These are phyloP conservation scores for Corymbia calophylla DNA, from an alignment of 441 rosid species.

Conservation along the genomic window DNA sequence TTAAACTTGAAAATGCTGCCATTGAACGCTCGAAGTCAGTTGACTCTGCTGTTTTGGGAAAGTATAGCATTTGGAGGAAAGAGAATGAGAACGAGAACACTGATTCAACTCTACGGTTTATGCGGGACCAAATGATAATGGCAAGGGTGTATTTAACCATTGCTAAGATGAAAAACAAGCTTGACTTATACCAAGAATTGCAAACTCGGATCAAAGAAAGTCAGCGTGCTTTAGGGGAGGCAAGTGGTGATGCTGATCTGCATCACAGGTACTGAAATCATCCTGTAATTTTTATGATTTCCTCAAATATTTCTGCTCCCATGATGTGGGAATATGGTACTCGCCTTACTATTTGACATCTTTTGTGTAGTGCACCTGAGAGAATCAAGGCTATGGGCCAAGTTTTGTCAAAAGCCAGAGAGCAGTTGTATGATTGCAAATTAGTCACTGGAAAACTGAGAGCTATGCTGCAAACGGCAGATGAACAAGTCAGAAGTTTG, in stretches of 20 bases:
- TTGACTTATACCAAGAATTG: conserved; percentile 59
- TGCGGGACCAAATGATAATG: conserved; percentile 95
- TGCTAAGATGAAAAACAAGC: conserved; percentile 70
- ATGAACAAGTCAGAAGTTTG: conserved; percentile 94
- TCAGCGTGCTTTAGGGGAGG: conserved; percentile 72
- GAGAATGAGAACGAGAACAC: conserved; percentile 87
- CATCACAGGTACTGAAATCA: conserved; percentile 49
- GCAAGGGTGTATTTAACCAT: conserved; percentile 78
- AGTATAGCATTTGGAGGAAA: conserved; percentile 89
- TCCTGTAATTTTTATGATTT: background rate
- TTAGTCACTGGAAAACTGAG: conserved; percentile 90
- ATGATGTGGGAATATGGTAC: conserved; percentile 5
- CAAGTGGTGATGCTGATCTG: conserved; percentile 73
- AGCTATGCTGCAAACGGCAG: conserved; percentile 97
- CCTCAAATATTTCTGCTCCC: background rate
- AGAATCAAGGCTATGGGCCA: conserved; percentile 92
- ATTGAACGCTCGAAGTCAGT: conserved; percentile 92
- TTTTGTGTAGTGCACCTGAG: conserved; percentile 49
- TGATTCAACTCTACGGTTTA: conserved; percentile 80
- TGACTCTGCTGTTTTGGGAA: conserved; percentile 90
- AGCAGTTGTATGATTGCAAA: conserved; percentile 85
- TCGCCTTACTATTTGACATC: background rate
- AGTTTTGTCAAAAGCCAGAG: conserved; percentile 72
- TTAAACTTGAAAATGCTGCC: conserved; percentile 90
- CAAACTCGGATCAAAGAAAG: conserved; percentile 75